These are phyloP conservation scores for Vickermania spadyakhi DNA, from an alignment of 208 protist genomes.

Conservation along the genomic window DNA sequence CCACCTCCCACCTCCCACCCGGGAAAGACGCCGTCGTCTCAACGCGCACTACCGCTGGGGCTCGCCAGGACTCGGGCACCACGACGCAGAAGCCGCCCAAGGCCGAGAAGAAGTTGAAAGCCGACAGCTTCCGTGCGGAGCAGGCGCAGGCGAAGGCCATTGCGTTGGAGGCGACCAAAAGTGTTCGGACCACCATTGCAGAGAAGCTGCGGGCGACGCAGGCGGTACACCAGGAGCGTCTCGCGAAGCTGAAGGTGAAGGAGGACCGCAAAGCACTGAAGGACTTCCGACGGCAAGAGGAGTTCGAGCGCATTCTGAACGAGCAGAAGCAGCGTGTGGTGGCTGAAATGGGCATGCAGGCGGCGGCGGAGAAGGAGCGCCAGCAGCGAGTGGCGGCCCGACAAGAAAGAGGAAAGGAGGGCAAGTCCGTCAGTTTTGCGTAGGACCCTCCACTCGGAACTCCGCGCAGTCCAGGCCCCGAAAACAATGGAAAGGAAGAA, in stretches of 20 bases:
- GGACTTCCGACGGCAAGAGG: conserved; percentile 28
- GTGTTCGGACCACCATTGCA: conserved; percentile 33
- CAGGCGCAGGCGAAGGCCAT: conserved; percentile 36
- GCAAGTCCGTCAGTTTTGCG: conserved; percentile 58
- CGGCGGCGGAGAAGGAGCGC: conserved; percentile 9
- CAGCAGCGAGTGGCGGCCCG: conserved; percentile 6
- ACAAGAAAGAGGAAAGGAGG: conserved; percentile 2
- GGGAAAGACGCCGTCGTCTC: no score
- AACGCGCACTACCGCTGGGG: no score
- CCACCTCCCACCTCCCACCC: no score
- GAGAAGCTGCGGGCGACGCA: conserved; percentile 46
- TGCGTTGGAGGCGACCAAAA: conserved; percentile 38
- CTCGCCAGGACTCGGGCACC: not conserved
- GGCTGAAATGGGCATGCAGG: conserved; percentile 30
- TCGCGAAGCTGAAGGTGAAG: conserved; percentile 30
- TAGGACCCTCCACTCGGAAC: no score
- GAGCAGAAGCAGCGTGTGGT: conserved; percentile 75
- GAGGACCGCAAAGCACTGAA: conserved; percentile 28
- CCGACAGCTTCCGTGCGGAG: conserved; percentile 40
- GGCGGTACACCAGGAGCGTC: conserved; percentile 38
- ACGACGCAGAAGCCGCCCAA: not conserved
- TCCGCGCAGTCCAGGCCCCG: no score
- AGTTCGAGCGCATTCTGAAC: conserved; percentile 66
- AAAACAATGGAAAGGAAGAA: no score
- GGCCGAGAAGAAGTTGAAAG: conserved; percentile 5